phyloP scores from a whole-genome alignment of 2,329 filamentous ascomycete species.

The Thyridium curvatum region DNA sequence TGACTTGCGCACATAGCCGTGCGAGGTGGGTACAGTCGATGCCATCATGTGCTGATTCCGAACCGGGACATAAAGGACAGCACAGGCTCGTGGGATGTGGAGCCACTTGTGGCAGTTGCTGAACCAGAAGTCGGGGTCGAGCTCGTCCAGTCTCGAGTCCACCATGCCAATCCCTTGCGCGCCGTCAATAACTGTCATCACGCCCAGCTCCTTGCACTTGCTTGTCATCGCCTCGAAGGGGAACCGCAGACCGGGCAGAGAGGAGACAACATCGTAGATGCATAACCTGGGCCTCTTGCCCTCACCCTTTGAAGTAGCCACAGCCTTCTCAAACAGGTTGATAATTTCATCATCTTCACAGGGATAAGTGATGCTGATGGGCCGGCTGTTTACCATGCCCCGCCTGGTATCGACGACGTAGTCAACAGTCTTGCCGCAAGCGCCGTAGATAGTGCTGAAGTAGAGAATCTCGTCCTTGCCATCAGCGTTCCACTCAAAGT shows the following conservation, averaged over 20 bases:
- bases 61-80: slow-evolving; percentile 70
- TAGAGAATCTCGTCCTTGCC: slow-evolving; percentile 72
- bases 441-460: slow-evolving; percentile 71
- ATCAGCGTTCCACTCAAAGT: slow-evolving; percentile 56
- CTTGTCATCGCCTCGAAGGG: slow-evolving; percentile 60
- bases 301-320: slow-evolving; percentile 41
- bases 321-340: slow-evolving; percentile 47
- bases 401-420: slow-evolving; percentile 60
- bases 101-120: slow-evolving; percentile 93
- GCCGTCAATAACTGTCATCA: not conserved
- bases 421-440: slow-evolving; percentile 64
- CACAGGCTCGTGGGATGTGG: slow-evolving; percentile 70
- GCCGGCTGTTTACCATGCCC: slow-evolving; percentile 33
- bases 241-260: slow-evolving; percentile 67
- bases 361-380: slow-evolving; percentile 60
- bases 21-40: slow-evolving; percentile 71
- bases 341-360: slow-evolving; percentile 61
- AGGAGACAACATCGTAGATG: slow-evolving; percentile 72
- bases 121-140: slow-evolving; percentile 81
- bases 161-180: not conserved
- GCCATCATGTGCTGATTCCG: slow-evolving; percentile 72
- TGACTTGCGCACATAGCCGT: slow-evolving; percentile 58
- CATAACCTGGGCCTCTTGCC: slow-evolving; percentile 61
- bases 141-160: slow-evolving; percentile 12
- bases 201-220: slow-evolving; percentile 9